A percentile compares a stretch with the other conserved stretches of the same genome.
These are phyloP conservation scores for Trypanosoma cruzi DNA, from an alignment of 208 protist genomes.

Conservation along the genomic window DNA sequence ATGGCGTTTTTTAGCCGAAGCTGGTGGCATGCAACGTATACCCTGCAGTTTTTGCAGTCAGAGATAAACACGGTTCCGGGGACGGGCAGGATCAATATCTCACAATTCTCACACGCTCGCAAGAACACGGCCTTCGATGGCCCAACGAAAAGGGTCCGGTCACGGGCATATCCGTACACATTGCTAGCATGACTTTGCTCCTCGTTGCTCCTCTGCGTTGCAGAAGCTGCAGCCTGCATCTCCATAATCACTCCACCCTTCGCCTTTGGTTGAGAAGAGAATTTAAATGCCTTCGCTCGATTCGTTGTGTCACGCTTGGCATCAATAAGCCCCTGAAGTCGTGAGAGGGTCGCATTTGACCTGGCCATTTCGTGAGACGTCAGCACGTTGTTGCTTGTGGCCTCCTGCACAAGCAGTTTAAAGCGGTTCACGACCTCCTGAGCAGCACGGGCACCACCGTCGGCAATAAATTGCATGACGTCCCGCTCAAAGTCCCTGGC, in stretches of 20 bases:
- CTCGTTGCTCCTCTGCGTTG: not conserved
- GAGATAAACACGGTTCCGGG: constrained; percentile 83
- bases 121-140: constrained; percentile 63
- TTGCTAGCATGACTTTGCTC: not conserved
- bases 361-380: constrained; percentile 82
- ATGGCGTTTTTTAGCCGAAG: constrained; percentile 81
- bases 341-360: constrained; percentile 62
- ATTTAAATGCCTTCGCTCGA: constrained; percentile 54
- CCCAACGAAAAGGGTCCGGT: constrained; percentile 43
- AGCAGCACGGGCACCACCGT: constrained; percentile 34
- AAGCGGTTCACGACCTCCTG: constrained; percentile 49
- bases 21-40: constrained; percentile 88
- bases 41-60: constrained; percentile 55
- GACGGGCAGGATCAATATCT: constrained; percentile 62
- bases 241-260: constrained; percentile 3
- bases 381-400: constrained; percentile 48
- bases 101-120: constrained; percentile 45
- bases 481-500: constrained; percentile 35
- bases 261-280: constrained; percentile 48
- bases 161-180: constrained; percentile 41
- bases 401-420: constrained; percentile 60
- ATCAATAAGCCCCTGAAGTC: constrained; percentile 67
- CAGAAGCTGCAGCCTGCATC: not conserved
- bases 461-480: constrained; percentile 31
- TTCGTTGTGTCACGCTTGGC: constrained; percentile 4